Conservation (phyloP, 441 rosid species). For the Manihot esculenta region DNA sequence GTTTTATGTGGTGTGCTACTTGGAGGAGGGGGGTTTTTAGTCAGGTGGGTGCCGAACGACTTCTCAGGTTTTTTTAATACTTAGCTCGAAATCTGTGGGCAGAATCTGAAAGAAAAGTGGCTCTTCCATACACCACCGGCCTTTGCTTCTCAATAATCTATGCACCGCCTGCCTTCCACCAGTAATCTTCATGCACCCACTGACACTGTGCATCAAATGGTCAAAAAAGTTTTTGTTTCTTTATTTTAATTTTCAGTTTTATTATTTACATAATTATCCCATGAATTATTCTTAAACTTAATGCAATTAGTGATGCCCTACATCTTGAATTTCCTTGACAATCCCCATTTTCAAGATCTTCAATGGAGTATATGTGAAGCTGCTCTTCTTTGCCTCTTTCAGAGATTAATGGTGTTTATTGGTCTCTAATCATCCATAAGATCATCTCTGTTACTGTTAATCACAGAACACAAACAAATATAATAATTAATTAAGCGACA, state of each 20-base stretch:
- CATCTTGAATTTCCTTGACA: too few species aligned
- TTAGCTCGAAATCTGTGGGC: slow-evolving; percentile 14
- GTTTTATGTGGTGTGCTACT: too few species aligned
- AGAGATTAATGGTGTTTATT: not conserved
- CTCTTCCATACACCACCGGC: not conserved
- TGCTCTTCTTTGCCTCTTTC: not conserved
- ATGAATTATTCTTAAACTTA: too few species aligned
- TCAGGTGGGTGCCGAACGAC: slow-evolving; percentile 1
- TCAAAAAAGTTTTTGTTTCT: not conserved
- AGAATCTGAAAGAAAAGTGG: not conserved
- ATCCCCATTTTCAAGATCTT: too few species aligned
- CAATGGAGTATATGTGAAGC: not conserved
- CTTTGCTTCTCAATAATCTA: slow-evolving; percentile 13
- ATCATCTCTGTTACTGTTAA: not conserved
- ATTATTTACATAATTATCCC: too few species aligned
- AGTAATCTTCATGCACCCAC: slow-evolving; percentile 14
- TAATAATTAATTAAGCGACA: not conserved
- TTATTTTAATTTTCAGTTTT: not conserved
- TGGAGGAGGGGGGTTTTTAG: too few species aligned
- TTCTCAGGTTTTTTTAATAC: not conserved
- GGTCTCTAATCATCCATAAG: not conserved
- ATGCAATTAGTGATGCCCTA: too few species aligned
- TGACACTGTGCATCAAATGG: not conserved
- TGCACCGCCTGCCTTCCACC: slow-evolving; percentile 23
- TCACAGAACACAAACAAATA: not conserved